Base-by-base conservation (phyloP, 352 stramenopile genomes). In the Globisporangium polare region DNA sequence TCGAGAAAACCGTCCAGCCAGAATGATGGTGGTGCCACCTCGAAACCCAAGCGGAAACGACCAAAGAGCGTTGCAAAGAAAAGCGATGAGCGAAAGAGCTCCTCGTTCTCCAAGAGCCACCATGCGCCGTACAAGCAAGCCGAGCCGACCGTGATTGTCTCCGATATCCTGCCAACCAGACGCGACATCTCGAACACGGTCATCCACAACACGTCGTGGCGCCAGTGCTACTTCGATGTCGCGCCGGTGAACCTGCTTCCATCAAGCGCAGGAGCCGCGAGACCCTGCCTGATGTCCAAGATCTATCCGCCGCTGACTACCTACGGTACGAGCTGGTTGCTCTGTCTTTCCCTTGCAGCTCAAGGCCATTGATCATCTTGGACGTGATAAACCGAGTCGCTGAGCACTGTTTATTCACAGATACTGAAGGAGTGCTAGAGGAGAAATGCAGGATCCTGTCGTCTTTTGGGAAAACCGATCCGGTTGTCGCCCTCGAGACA, bases 121-220 rank as follows among this genome's bases (percentile, higher is more conserved):
- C 24, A 43, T 39, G 20, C 62, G 5, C 20, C 50, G n/a, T 59
- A 46, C 58, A 58, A 78, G 61, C 50, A 56, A 57, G 24, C 54
- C 5, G 58, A 46, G 31, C 46, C 35, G 62, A 50, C 53, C 15
- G n/a, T 35, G 53, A 20, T 67, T 42, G 49, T 78, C 9, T 73
- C 71, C 3, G 71, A 78, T 41, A 80, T 65, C 18, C 61, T 83
- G 20, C 7, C 46, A 17, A 57, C 60, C 13, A 61, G 42, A 15
- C 79, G 74, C 42, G 67, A 66, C 58, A 63, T 70, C 33, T 56
- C 42, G 18, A 59, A 75, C 60, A 77, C 77, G n/a, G 73, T 84
- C 15, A 71, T 86, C 57, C 74, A 81, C 56, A 67, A 57, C 26
- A 83, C 75, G 10, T 62, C 69, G 35, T 86, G 77, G 77, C 64